Conservation (phyloP, 768 basidiomycete species). For the Russula brevipes region DNA sequence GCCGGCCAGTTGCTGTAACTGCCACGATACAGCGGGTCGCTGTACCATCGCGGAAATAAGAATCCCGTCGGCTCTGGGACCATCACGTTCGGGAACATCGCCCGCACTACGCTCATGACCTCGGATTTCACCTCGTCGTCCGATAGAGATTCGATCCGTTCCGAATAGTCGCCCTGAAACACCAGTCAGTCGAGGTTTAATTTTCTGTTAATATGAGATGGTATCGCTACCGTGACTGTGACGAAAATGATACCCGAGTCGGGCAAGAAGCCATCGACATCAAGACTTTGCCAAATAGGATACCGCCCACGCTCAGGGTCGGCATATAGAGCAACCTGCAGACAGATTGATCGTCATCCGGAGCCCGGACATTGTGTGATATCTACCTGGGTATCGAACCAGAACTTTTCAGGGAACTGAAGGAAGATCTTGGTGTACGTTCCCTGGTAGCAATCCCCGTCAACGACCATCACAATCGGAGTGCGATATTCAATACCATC, state of each 20-base stretch:
- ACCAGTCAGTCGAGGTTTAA: background rate
- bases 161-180: conserved; percentile 50
- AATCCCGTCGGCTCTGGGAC: conserved; percentile 53
- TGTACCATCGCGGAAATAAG: conserved; percentile 47
- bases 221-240: conserved; percentile 43
- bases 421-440: conserved; percentile 14
- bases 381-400: conserved; percentile 29
- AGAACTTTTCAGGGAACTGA: conserved; percentile 18
- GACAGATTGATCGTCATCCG: background rate
- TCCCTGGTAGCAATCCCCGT: background rate
- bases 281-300: conserved; percentile 62
- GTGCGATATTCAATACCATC: no score
- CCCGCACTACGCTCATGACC: conserved; percentile 46
- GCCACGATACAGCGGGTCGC: conserved; percentile 48
- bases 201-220: conserved; percentile 8
- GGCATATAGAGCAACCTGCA: conserved; percentile 17
- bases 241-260: conserved; percentile 53
- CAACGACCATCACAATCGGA: background rate
- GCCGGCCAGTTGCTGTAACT: conserved; percentile 65
- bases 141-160: conserved; percentile 50
- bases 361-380: no score
- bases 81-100: conserved; percentile 50
- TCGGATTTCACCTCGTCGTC: conserved; percentile 46
- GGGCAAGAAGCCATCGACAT: conserved; percentile 50
- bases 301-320: conserved; percentile 33